Base-by-base conservation (phyloP, 805 yeast species). In the Cyberlindnera nakhonratchasimensis region DNA sequence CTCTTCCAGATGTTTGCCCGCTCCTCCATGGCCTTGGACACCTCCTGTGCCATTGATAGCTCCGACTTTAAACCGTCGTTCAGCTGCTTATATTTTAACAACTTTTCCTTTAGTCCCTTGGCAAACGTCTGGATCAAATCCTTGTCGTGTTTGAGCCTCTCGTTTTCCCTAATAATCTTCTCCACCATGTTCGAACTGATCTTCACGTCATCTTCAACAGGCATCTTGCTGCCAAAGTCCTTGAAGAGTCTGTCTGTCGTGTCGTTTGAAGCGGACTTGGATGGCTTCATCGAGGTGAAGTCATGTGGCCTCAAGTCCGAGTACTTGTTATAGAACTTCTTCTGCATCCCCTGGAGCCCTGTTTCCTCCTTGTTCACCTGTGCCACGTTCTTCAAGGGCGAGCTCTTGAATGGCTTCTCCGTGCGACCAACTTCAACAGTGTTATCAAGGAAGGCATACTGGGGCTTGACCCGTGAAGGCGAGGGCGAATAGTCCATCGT, bases 131-230 rank as follows among this genome's bases (percentile, higher is more conserved):
- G 62, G n/a, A 62, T 48, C 45, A 64, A 46, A 19, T 60, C 61
- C 12, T 50, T 55, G 25, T 59, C 62, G 14, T 52, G 60, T 20
- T 60, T 61, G 16, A 67, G 53, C 5, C 58, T 59, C 38, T 67
- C 71, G 25, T 64, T 62, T 29, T 68, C 66, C 23, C 58, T 58
- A 17, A 64, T 57, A 24, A 67, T 52, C 40, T 62, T 63, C 41
- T 68, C 73, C 16, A 66, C 54, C 61, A 65, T 63, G 37, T 63
- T 59, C 4, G 69, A 57, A 35, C 59, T 64, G 29, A 62, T 53
- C 40, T 60, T 61, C 39, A 64, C 62, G 34, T 63, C 67, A 25
- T 63, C 68, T 17, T 50, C 53, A 2, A 53, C 35, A 2, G 55
- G 60, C 2, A 55, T 50, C 6, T 45, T 43, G 3, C 39, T 31